Conservation (phyloP, 2,329 filamentous ascomycete species). For the Proliferodiscus dingleyae region DNA sequence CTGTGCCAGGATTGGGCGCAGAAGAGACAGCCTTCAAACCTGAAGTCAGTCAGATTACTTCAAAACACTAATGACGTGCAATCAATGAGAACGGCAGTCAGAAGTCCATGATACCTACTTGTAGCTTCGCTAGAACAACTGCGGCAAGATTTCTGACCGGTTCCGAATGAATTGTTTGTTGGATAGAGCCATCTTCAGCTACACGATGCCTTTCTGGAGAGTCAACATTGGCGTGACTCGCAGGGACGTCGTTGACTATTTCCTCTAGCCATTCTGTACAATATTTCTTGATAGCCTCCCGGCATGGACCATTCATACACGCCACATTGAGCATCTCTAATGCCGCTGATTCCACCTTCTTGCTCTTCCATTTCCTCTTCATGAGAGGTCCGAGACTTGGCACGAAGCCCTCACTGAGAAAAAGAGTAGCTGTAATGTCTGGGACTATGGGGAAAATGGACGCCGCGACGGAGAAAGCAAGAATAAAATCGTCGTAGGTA, state of each 20-base stretch:
- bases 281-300: conserved; percentile 78
- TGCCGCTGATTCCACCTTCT: conserved; percentile 79
- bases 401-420: conserved; percentile 85
- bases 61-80: conserved; percentile 17
- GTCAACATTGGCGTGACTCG: conserved; percentile 38
- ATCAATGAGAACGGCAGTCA: conserved; percentile 9
- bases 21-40: conserved; percentile 32
- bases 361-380: conserved; percentile 75
- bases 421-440: conserved; percentile 68
- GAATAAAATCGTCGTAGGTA: conserved; percentile 81
- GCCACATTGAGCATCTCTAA: conserved; percentile 88
- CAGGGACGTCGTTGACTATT: conserved; percentile 68
- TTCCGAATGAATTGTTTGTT: conserved; percentile 46
- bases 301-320: conserved; percentile 77
- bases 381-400: conserved; percentile 71
- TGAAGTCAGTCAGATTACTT: conserved; percentile 31
- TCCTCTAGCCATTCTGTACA: conserved; percentile 85
- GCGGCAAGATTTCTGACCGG: conserved; percentile 63
- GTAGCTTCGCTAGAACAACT: conserved; percentile 70
- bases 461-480: conserved; percentile 89
- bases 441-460: conserved; percentile 83
- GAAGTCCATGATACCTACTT: conserved; percentile 40
- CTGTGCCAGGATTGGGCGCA: conserved; percentile 22
- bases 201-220: conserved; percentile 18
- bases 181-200: conserved; percentile 28